Base-by-base conservation (phyloP, 441 rosid genomes). In the Populus tomentosa region DNA sequence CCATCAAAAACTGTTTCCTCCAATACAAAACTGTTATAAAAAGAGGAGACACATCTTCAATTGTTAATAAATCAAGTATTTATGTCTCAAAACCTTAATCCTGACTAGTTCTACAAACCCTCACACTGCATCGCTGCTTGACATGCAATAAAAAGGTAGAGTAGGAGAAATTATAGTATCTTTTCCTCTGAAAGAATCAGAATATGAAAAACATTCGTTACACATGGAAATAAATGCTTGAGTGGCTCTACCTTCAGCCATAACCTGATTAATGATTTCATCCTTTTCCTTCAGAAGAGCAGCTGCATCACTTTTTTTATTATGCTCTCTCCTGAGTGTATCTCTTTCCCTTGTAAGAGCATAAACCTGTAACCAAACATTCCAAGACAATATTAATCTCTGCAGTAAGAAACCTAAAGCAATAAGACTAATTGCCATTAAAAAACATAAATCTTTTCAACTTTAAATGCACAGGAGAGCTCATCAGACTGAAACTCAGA, bases 251-350 rank as follows among this genome's bases (percentile, higher is more conserved):
- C 98, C 99, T 93, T 97, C 99, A 81, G 99, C 98, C 98, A 97
- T 97, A 80, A 97, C 97, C 89, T 94, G 98, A 85, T 67, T 93
- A 82, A 97, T 94, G 67, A 97, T 94, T 85, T 97, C 99, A 90
- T 97, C 99, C 84, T 97, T 97, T 87, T 97, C 99, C 89, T 92
- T 94, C 78, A 97, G 84, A 83, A 97, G 98, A 76, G 93, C 95
- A 69, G 98, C 97, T 33, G 98, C 98, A 79, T 97, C 99, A 86
- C 93, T 92, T 87, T 88, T 92, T 85, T 87, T 97, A 85, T 81
- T 93, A 83, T 93, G 99, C 85, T 97, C 98, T 86, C 99, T 93
- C 79, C 99, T 82, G 67, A 97, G 99, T 56, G 98, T 90, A 86
- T 94, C 99, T 85, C 98, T 92, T 87, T 97, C 99, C 88, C 84